Evolutionary conservation across 2,329 filamentous ascomycete species (phyloP), one percentile per base, ranked within the genome.

Genomic region (Hypomyces perniciosus): DNA sequence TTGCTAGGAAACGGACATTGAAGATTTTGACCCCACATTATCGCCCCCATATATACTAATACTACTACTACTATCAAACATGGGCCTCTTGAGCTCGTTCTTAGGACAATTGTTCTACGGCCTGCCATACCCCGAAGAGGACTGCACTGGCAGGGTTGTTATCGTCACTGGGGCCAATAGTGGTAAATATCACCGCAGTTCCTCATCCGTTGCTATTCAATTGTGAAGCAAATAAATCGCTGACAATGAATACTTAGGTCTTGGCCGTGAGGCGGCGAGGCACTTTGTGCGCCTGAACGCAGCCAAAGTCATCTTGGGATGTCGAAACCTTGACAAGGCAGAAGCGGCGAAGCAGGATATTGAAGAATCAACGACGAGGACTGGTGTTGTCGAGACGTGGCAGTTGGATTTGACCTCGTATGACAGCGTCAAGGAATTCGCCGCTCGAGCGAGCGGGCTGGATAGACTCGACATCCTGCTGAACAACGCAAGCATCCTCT

Each of bases 161-260:
- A 66, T 75, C 34, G 58, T 76, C 39, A 76, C 72, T 1, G 73
- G 73, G 12, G 63, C 67, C 42, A 76, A 75, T 46, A 61, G 57
- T 27, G 35, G 20, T 20, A 20, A 20, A 20, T 20, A 20, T 2
- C 20, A 20, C 20, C 20, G 20, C 20, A 20, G 20, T 20, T 20
- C 20, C 20, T 20, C 20, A 20, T 20, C 20, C 20, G 20, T 20
- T 20, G 20, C 20, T 20, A 20, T 20, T 20, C 20, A 20, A 20
- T 20, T 20, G 20, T 20, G 20, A 20, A 20, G 20, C 20, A 20
- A 20, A 20, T 20, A 20, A 20, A 35, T 12, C 12, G 12, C 33
- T 35, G 12, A 35, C 33, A 35, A 12, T 35, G 12, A 12, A 35
- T 35, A 35, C 39, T 12, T 27, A 4, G 63, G 62, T 6, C 59